A percentile compares a stretch with the other conserved stretches of the same genome.
Evolutionary conservation across 768 basidiomycete species (phyloP).

Genomic region (Cantharellus anzutake): DNA sequence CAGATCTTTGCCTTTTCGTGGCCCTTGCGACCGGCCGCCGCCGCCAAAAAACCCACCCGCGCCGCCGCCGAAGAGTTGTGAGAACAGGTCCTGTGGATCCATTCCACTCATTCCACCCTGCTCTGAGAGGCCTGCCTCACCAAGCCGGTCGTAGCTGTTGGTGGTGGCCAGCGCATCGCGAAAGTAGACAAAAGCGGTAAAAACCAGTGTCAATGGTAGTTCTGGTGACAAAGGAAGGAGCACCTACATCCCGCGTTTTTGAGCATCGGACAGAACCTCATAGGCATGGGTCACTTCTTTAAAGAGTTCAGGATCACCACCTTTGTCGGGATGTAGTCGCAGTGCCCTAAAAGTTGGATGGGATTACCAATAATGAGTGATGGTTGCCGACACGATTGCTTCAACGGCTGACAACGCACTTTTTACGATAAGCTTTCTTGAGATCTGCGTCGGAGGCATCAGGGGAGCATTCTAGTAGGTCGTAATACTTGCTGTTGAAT

Average conservation of each 20-base stretch:
- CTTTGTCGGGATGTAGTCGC: constrained; percentile 80
- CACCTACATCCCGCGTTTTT: constrained; percentile 39
- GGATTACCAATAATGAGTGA: constrained; percentile 2
- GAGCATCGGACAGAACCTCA: constrained; percentile 78
- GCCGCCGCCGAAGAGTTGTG: constrained; percentile 73
- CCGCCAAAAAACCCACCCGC: constrained; percentile 32
- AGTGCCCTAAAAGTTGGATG: constrained; percentile 35
- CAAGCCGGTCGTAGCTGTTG: constrained; percentile 58
- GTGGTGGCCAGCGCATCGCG: background rate
- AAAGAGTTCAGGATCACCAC: constrained; percentile 91
- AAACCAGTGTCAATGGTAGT: background rate
- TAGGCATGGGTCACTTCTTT: constrained; percentile 96
- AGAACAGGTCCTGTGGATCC: constrained; percentile 98
- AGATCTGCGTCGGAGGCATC: constrained; percentile 67
- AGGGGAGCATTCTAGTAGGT: constrained; percentile 71
- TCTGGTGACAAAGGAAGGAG: background rate
- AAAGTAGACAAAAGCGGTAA: background rate
- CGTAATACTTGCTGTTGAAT: constrained; percentile 60
- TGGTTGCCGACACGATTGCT: constrained; percentile 1
- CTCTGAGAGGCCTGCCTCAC: constrained; percentile 79
- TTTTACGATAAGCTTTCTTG: constrained; percentile 93
- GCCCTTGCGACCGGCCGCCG: constrained; percentile 35
- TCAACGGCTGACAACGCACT: constrained; percentile 24
- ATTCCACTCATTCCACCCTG: constrained; percentile 85
- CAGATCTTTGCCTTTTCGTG: constrained; percentile 93